A percentile compares a stretch with the other conserved stretches of the same genome.
Conservation (phyloP, 73 alveolate species). For the Stentor roeselii region DNA sequence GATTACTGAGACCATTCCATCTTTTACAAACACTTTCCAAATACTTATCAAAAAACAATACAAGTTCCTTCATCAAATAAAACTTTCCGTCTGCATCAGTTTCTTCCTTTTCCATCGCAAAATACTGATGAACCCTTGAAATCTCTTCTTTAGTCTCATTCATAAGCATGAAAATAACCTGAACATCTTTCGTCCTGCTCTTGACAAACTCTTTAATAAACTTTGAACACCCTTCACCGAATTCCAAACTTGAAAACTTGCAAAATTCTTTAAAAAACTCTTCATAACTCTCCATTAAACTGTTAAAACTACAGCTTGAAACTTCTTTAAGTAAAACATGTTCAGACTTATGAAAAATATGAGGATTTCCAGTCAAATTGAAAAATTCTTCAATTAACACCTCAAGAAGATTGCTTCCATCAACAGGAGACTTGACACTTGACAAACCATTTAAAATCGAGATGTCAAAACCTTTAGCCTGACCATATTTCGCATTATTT, state of each 20-base stretch:
- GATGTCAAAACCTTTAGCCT: constrained; percentile 10
- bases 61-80: not conserved
- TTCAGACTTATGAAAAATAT: not conserved
- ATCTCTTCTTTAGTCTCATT: not conserved
- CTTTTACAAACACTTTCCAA: not conserved
- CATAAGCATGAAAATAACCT: not conserved
- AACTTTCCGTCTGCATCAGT: constrained; percentile 10
- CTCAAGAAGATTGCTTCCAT: not conserved
- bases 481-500: constrained; percentile 6
- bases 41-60: not conserved
- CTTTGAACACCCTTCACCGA: not conserved
- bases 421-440: not conserved
- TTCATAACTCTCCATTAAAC: not conserved
- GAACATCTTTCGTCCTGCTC: not conserved
- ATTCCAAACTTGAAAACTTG: not conserved
- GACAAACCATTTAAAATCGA: not conserved
- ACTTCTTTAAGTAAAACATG: not conserved
- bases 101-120: constrained; percentile 5
- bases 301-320: not conserved
- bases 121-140: not conserved
- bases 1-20: not conserved
- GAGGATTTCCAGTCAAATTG: not conserved
- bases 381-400: not conserved
- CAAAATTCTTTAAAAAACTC: constrained; percentile 7
- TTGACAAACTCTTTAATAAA: not conserved